Evolutionary conservation across 371 early-diverging fungal species (phyloP).

Genomic region (Mortierella sp.): DNA sequence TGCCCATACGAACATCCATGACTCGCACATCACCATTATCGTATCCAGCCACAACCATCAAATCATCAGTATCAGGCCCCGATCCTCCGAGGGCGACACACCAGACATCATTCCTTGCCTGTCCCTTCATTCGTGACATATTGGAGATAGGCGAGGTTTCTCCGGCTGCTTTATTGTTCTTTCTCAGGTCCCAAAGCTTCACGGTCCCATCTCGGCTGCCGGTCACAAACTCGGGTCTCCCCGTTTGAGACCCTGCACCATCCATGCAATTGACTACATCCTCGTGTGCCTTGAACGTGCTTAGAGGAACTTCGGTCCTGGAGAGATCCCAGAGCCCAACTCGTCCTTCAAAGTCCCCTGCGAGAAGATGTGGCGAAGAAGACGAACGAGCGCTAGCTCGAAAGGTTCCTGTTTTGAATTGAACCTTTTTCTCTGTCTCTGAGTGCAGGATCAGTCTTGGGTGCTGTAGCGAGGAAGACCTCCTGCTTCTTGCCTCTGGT

Average conservation of each 20-base stretch:
- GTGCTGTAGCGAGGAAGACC: neutral
- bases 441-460: conserved; percentile 52
- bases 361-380: conserved; percentile 69
- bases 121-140: conserved; percentile 66
- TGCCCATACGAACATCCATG: conserved; percentile 75
- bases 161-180: conserved; percentile 46
- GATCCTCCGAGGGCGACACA: conserved; percentile 70
- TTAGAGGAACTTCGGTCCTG: conserved; percentile 70
- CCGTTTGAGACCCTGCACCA: conserved; percentile 70
- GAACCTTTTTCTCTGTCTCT: conserved; percentile 62
- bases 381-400: conserved; percentile 65
- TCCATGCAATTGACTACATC: conserved; percentile 83
- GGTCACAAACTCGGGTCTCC: conserved; percentile 81
- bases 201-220: conserved; percentile 84
- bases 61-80: conserved; percentile 56
- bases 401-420: conserved; percentile 77
- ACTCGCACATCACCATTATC: conserved; percentile 85
- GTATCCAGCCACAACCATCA: conserved; percentile 77
- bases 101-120: conserved; percentile 75
- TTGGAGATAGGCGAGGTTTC: conserved; percentile 66
- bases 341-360: conserved; percentile 83
- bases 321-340: conserved; percentile 82
- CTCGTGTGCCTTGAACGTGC: conserved; percentile 76
- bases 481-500: neutral
- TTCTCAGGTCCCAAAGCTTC: conserved; percentile 87